Evolutionary conservation across 1,139 yeast species (phyloP), one percentile per base, ranked within the genome.

Genomic region (Lodderomyces margitis): DNA sequence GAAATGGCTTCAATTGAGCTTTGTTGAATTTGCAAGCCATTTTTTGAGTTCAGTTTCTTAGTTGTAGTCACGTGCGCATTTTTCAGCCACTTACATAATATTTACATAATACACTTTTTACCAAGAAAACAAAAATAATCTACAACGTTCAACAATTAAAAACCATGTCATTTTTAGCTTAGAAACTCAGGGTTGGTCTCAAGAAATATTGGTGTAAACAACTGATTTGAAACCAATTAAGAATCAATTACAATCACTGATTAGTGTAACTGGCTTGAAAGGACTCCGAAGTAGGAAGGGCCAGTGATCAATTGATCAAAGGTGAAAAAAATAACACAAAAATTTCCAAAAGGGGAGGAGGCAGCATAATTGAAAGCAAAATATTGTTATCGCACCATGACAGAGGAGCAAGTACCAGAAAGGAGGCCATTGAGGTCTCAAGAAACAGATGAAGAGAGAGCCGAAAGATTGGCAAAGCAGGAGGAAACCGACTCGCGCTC

Each of bases 401-500:
- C 17, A 15, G 32, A 28, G 32, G 32, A 28, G 9, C 32, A 40
- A 25, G 42, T 37, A 12, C 30, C 38, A 16, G 36, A 37, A 36
- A 39, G 36, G 33, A 39, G 39, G 38, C 20, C 38, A 14, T 11
- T 8, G 16, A 28, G 19, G 10, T 15, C 19, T 15, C 32, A 47
- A 30, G 65, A 56, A 47, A 54, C 66, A 10, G 67, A 59, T 34
- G 63, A 58, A 41, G 64, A 62, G 46, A 52, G 55, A 30, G 59
- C 56, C 4, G 62, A 59, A 46, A 55, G 62, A 39, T 53, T 64
- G 45, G 62, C 54, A 11, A 55, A 51, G 37, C 72, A 66, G 48
- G 58, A 57, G 44, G 74, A 66, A 49, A 50, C 55, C 16, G 76
- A 71, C 50, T 43, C 54, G 17, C 54, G 74, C 19, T 70, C 75